Evolutionary conservation across 495 filamentous ascomycete species (phyloP), one percentile per base, ranked within the genome.

Genomic region (Podospora pseudocomata): DNA sequence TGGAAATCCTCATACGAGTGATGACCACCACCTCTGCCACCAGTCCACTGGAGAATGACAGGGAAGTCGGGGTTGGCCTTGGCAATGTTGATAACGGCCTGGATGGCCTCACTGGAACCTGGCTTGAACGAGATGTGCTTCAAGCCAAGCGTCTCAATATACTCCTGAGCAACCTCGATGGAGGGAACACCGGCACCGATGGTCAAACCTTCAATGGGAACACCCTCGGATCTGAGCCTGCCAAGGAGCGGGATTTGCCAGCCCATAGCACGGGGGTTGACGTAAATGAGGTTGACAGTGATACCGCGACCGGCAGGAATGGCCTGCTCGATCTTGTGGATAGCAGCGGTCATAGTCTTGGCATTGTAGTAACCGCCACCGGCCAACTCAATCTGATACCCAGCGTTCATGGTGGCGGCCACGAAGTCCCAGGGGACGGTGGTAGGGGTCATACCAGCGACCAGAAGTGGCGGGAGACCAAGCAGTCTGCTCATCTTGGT

Each of bases 1-100:
- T 97, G 94, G 83, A 97, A 97, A 74, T 97, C 94, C 73, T 97
- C 94, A 68, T 89, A 97, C 2, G 93, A 96, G 78, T 97, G 94
- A 80, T 97, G 94, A 55, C 94, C 94, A 76, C 94, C 94, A 70
- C 93, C 94, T 77, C 94, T 88, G 44, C 94, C 94, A 72, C 94
- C 94, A 66, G 94, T 97, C 94, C 94, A 97, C 74, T 97, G 94
- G 57, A 96, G 79, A 39, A 97, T 89, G 63, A 97, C 86, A 4
- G 94, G 94, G 83, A 97, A 97, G 9, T 83, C 87, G 3, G 93
- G 93, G 74, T 71, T 92, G 4, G 92, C 92, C 75, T 92, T 94
- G 61, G 94, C 94, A 73, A 97, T 92, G 77, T 96, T 94, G 78
- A 97, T 90, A 61, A 96, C 92, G 28, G 89, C 83, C 75, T 96